Conservation (phyloP, 306 rosid species). For the Cucumis melo region DNA sequence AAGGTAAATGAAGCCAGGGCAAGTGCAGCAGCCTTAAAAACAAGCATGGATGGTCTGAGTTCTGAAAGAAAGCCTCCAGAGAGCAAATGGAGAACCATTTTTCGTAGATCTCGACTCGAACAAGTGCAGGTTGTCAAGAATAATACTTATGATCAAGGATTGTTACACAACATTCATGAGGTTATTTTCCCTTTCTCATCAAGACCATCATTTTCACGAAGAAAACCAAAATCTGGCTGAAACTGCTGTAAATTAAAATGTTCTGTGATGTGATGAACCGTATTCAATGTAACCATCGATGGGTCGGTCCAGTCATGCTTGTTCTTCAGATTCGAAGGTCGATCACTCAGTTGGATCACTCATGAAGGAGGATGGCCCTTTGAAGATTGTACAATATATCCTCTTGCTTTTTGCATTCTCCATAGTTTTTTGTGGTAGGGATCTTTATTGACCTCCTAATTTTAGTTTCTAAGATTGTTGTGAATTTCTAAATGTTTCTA, state of each 20-base stretch:
- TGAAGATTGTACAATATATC: not conserved
- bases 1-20: constrained; percentile 58
- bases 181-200: constrained; percentile 52
- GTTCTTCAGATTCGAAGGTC: not conserved
- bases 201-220: constrained; percentile 23
- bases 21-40: constrained; percentile 55
- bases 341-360: not conserved
- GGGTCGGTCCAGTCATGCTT: not conserved
- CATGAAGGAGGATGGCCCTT: not conserved
- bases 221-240: constrained; percentile 54
- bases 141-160: constrained; percentile 61
- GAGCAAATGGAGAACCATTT: constrained; percentile 65
- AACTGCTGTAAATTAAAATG: not conserved
- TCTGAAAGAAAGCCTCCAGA: constrained; percentile 30
- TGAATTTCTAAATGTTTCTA: not conserved
- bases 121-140: constrained; percentile 42
- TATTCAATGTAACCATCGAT: not conserved
- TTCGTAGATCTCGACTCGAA: constrained; percentile 48
- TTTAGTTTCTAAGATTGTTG: not conserved
- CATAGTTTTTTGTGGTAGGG: not conserved
- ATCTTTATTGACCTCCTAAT: not conserved
- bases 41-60: constrained; percentile 36
- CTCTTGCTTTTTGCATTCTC: not conserved
- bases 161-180: constrained; percentile 48
- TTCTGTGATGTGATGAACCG: not conserved